These are phyloP conservation scores for Ogataea sp. DNA, from an alignment of 805 yeast species.

Conservation along the genomic window DNA sequence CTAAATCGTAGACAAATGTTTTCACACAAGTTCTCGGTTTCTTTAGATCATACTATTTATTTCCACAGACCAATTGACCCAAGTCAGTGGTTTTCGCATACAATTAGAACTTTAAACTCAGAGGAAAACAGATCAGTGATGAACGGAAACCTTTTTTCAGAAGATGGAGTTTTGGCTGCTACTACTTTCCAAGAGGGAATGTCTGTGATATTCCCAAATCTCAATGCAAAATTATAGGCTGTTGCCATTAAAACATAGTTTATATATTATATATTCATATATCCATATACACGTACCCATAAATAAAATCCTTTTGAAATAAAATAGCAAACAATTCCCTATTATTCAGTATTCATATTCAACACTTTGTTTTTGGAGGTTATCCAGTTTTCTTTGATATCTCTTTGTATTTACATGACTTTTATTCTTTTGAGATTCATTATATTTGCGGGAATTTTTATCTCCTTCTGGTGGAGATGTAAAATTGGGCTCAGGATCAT, in stretches of 20 bases:
- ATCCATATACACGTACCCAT: neutral
- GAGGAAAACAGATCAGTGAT: slow-evolving; percentile 46
- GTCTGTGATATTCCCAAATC: slow-evolving; percentile 21
- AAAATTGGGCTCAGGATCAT: too few relatives aligned
- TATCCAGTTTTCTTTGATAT: too few relatives aligned
- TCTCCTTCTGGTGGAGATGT: too few relatives aligned
- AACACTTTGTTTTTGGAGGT: too few relatives aligned
- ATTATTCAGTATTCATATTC: too few relatives aligned
- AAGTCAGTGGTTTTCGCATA: slow-evolving; percentile 38
- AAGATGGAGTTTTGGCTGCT: slow-evolving; percentile 45
- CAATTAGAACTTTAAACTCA: slow-evolving; percentile 40
- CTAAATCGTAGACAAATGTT: slow-evolving; percentile 37
- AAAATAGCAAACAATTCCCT: too few relatives aligned
- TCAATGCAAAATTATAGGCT: neutral
- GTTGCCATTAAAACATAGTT: neutral
- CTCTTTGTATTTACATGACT: too few relatives aligned
- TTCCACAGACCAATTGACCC: slow-evolving; percentile 48
- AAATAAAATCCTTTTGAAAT: neutral
- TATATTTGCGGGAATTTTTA: too few relatives aligned
- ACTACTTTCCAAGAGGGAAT: slow-evolving; percentile 63
- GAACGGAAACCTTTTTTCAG: slow-evolving; percentile 48
- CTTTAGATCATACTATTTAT: slow-evolving; percentile 60
- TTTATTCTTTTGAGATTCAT: too few relatives aligned
- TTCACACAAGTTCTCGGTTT: slow-evolving; percentile 44
- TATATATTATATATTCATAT: neutral